Evolutionary conservation across 805 yeast species (phyloP).

Genomic region (Saccharomycopsis oosterbeekiorum): DNA sequence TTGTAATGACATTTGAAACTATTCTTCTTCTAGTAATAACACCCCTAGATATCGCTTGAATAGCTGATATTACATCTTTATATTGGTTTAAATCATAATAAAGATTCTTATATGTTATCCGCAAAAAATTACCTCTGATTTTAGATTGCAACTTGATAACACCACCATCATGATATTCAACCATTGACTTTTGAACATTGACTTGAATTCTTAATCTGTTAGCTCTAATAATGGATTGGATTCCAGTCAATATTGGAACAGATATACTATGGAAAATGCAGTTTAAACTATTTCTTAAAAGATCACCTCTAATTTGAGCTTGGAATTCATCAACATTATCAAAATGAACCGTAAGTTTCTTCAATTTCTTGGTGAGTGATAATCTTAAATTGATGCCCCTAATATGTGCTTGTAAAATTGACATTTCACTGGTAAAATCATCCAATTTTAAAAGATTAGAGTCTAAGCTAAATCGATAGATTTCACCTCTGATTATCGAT

Average conservation of each 20-base stretch:
- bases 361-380: neutral
- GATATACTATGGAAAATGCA: neutral
- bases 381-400: conserved; percentile 26
- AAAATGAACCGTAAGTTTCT: conserved; percentile 3
- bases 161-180: conserved; percentile 6
- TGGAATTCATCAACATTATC: conserved; percentile 24
- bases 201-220: conserved; percentile 3
- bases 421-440: neutral
- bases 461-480: conserved; percentile 18
- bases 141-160: conserved; percentile 28
- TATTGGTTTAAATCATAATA: conserved; percentile 6
- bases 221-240: conserved; percentile 12
- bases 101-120: conserved; percentile 20
- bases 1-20: conserved; percentile 33
- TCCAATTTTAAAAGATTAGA: conserved; percentile 3
- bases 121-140: conserved; percentile 25
- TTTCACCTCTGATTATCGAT: conserved; percentile 28
- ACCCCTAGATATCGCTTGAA: conserved; percentile 37
- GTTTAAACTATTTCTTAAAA: conserved; percentile 23
- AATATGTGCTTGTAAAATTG: conserved; percentile 28
- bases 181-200: neutral
- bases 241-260: neutral
- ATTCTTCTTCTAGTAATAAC: conserved; percentile 34
- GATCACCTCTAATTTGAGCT: conserved; percentile 31
- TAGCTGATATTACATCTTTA: conserved; percentile 21